Base-by-base conservation (phyloP, 164 flowering plant genomes). In the Tetracentron sinense region DNA sequence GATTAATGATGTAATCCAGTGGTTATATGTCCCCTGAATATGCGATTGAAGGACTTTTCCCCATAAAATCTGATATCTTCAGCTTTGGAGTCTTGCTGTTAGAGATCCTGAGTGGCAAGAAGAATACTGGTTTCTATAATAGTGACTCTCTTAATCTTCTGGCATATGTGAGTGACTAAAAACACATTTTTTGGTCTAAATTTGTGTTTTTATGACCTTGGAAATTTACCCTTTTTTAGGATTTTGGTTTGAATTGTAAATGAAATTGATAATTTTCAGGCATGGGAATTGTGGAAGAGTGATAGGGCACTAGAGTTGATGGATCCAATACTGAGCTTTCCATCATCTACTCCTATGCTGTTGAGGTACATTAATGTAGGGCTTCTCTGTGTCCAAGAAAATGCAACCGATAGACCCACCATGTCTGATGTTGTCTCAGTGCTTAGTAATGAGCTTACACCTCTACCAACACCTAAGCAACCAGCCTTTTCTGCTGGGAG, bases 161-260 rank as follows among this genome's bases (percentile, higher is more conserved):
- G 15, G 66, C 42, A 46, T 33, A 56, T 50, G 72, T 68, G 23
- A 68, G 72, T 62, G 29, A 15, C 6, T 21, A 28, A n/a, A 42
- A 19, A 2, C 38, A 11, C 29, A 5, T 4, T 4, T 21, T 6
- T 42, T 27, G 54, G 27, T 42, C 20, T 54, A 7, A 17, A 23
- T 10, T 22, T 15, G 20, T 12, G 38, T 11, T 12, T 1, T 29
- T 16, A 23, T 28, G 38, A 16, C 1, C n/a, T 15, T 55, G 14
- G 2, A 4, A 38, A 8, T 38, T 38, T 16, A 38, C 11, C 14
- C 7, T 10, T 38, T 38, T 8, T 38, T 38, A 16, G 8, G 44
- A 38, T 38, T 38, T 38, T 38, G 44, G 8, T 8, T 38, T 38
- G 44, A n/a, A n/a, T n/a, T n/a, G n/a, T n/a, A n/a, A n/a, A n/a